Base-by-base conservation (phyloP, 2,329 filamentous ascomycete genomes). In the Corinectria fuckeliana region DNA sequence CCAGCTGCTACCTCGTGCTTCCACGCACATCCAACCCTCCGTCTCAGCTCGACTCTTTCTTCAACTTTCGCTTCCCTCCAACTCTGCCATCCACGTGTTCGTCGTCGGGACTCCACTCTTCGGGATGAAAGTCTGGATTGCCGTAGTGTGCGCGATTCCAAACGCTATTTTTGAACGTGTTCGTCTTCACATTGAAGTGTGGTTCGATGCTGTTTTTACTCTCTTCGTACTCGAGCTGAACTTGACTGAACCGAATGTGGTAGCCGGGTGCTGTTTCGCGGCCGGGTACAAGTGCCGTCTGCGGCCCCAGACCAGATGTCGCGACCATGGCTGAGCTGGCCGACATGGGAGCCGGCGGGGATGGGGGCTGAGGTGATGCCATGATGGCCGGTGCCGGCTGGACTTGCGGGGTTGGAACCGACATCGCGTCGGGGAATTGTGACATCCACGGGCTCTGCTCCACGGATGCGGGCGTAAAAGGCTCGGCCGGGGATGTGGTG, bases 71-170 rank as follows among this genome's bases (percentile, higher is more conserved):
- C 44, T 69, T 75, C 6, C 66, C 60, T 9, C 65, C 65, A 26
- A 66, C 44, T 57, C 74, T 69, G 2, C 64, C 67, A 21, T 76
- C 75, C 6, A 60, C 48, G n/a, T 69, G 65, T 21, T 79, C 75
- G 30, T 79, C 78, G 3, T 78, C 77, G 1, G 78, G 78, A 32
- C 69, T 74, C 76, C 77, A 80, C 60, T 79, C 77, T 57, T 80
- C 78, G 0, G 78, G 78, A 32, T 80, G 78, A 48, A 81, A 81
- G 41, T 80, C 79, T 2, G 85, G 85, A 63, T 90, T 90, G 60
- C 86, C 86, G 65, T 86, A 90, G 69, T 90, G 88, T 1, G 87
- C 87, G 45, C 82, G 82, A 67, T 89, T 90, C 75, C 85, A 88
- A 54, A 89, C 85, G 51, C 83, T 87, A 64, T 89, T 88, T 68